phyloP scores from a whole-genome alignment of 208 protist genomes.

The Trichomonas gallinae region DNA sequence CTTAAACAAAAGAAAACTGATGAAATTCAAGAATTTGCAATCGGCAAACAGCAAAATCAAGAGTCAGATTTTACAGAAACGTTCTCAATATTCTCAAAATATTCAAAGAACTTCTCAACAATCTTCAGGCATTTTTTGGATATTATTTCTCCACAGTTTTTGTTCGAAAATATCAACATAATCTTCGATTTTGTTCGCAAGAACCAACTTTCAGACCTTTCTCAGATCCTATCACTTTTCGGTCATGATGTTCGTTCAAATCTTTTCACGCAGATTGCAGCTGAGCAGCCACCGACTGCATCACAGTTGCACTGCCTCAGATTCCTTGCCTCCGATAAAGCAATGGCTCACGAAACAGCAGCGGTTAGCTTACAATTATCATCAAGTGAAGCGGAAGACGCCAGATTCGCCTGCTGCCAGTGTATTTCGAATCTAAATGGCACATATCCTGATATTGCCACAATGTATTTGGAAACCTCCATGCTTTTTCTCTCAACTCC shows the following conservation, averaged over 20 bases:
- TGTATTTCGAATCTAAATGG: neutral
- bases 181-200: neutral
- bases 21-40: neutral
- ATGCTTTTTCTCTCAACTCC: neutral
- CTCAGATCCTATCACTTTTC: neutral
- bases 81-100: neutral
- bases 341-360: neutral
- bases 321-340: neutral
- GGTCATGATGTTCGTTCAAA: neutral
- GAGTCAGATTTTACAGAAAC: neutral
- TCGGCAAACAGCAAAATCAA: neutral
- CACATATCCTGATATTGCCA: neutral
- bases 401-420: neutral
- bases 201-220: neutral
- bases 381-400: neutral
- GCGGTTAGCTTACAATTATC: neutral
- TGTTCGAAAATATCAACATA: neutral
- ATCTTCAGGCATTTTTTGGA: neutral
- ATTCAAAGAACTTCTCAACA: neutral
- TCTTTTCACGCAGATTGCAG: neutral
- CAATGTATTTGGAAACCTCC: neutral
- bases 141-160: neutral
- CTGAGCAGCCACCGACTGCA: neutral
- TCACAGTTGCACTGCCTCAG: neutral
- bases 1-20: neutral